A percentile compares a stretch with the other conserved stretches of the same genome.
Conservation (phyloP, 345 rosid genomes). For the Cardamine resedifolia region DNA sequence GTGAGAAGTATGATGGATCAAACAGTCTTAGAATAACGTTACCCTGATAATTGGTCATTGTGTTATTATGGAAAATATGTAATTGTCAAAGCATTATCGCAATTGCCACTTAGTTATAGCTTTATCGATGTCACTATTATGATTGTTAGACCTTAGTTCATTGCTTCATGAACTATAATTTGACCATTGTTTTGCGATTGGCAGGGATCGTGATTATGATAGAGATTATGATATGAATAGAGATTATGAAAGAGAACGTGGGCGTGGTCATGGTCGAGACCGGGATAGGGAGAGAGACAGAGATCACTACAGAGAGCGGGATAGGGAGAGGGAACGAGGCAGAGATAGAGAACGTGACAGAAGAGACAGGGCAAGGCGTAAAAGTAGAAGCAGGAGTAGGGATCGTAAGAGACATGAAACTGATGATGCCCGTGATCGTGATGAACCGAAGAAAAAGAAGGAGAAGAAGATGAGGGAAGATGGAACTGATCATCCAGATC, state of each 20-base stretch:
- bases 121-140: background rate
- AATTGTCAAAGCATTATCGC: background rate
- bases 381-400: slow-evolving; percentile 73
- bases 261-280: slow-evolving; percentile 51
- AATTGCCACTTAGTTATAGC: background rate
- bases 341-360: slow-evolving; percentile 78
- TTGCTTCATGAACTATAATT: background rate
- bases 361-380: slow-evolving; percentile 66
- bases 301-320: slow-evolving; percentile 72
- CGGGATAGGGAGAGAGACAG: slow-evolving; percentile 63
- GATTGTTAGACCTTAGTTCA: background rate
- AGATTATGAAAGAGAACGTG: slow-evolving; percentile 58
- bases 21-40: slow-evolving; percentile 41
- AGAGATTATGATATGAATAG: slow-evolving; percentile 55
- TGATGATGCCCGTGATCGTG: slow-evolving; percentile 41
- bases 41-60: background rate
- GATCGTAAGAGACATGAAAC: slow-evolving; percentile 73
- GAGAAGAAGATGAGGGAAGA: slow-evolving; percentile 73
- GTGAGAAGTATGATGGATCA: slow-evolving; percentile 98
- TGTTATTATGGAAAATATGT: background rate
- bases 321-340: slow-evolving; percentile 70
- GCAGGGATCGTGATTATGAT: slow-evolving; percentile 63
- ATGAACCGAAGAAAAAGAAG: slow-evolving; percentile 79
- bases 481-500: slow-evolving; percentile 85
- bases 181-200: background rate